phyloP scores from a whole-genome alignment of 164 flowering plant genomes.

The Liquidambar formosana region DNA sequence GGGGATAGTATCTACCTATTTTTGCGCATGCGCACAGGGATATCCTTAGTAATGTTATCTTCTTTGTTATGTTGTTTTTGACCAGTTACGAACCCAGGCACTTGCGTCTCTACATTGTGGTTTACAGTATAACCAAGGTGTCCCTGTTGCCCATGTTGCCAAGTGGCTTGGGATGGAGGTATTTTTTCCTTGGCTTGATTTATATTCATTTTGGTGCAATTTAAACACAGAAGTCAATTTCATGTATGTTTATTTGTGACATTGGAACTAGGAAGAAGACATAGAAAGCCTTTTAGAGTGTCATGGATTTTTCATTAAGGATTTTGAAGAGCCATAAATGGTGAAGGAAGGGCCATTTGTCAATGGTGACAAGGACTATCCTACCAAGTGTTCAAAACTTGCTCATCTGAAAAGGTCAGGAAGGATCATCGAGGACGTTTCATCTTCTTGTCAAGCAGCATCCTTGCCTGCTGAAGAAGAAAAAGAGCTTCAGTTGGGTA shows the following conservation, averaged over 20 bases:
- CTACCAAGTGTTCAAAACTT: constrained; percentile 73
- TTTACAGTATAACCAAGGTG: constrained; percentile 82
- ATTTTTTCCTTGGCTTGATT: constrained; percentile 12
- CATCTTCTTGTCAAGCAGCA: constrained; percentile 22
- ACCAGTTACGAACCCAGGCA: constrained; percentile 95
- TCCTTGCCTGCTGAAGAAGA: constrained; percentile 26
- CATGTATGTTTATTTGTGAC: constrained; percentile 4
- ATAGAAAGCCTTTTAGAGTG: constrained; percentile 67
- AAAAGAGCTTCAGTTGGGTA: constrained; percentile 20
- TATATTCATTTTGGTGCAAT: background rate
- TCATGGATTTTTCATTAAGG: constrained; percentile 79
- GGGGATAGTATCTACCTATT: background rate
- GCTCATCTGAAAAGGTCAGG: constrained; percentile 73
- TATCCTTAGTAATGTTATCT: constrained; percentile 8
- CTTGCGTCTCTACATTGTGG: constrained; percentile 90
- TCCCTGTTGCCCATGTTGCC: constrained; percentile 70
- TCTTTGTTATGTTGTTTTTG: constrained; percentile 23
- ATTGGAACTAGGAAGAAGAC: constrained; percentile 67
- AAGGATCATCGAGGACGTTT: constrained; percentile 64
- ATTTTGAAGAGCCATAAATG: constrained; percentile 86
- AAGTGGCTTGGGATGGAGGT: constrained; percentile 97
- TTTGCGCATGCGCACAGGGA: no score
- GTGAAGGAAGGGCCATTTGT: constrained; percentile 86
- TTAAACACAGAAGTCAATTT: background rate
- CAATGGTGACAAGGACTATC: constrained; percentile 61